A percentile compares a stretch with the other conserved stretches of the same genome.
Conservation (phyloP, 305 asterid species). For the Galium porrigens region DNA sequence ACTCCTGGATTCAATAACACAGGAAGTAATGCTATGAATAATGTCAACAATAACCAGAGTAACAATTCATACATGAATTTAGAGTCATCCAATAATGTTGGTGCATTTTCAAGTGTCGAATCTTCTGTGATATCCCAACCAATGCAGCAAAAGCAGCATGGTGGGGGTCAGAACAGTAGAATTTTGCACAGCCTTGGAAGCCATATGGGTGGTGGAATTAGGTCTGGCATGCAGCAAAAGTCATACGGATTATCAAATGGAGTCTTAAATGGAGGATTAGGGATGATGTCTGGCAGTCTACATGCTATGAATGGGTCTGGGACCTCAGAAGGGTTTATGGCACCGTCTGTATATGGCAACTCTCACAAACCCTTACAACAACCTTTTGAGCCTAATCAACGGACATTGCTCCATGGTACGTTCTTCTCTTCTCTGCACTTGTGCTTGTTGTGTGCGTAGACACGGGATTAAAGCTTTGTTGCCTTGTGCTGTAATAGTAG, state of each 20-base stretch:
- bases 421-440: conserved; percentile 12
- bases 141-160: conserved; percentile 61
- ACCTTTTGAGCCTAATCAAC: conserved; percentile 53
- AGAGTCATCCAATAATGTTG: conserved; percentile 45
- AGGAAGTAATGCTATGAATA: conserved; percentile 31
- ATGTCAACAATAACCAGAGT: conserved; percentile 32
- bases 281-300: conserved; percentile 49
- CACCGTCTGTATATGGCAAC: conserved; percentile 41
- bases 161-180: conserved; percentile 72
- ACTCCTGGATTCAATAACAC: conserved; percentile 72
- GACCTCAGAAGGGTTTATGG: conserved; percentile 43
- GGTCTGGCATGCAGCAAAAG: conserved; percentile 70
- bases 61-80: conserved; percentile 38
- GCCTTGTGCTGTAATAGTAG: background rate
- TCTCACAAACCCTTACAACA: conserved; percentile 43
- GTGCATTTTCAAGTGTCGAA: conserved; percentile 45
- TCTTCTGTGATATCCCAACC: conserved; percentile 47
- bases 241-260: conserved; percentile 57
- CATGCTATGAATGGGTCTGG: conserved; percentile 46
- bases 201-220: conserved; percentile 65
- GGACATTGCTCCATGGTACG: conserved; percentile 46
- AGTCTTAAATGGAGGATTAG: conserved; percentile 53
- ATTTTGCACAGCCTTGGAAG: conserved; percentile 70
- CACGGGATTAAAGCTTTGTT: no score
- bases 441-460: background rate